Evolutionary conservation across 2,329 filamentous ascomycete genomes (phyloP), one percentile per base, ranked within the genome.

Genomic region (Alternaria panax): DNA sequence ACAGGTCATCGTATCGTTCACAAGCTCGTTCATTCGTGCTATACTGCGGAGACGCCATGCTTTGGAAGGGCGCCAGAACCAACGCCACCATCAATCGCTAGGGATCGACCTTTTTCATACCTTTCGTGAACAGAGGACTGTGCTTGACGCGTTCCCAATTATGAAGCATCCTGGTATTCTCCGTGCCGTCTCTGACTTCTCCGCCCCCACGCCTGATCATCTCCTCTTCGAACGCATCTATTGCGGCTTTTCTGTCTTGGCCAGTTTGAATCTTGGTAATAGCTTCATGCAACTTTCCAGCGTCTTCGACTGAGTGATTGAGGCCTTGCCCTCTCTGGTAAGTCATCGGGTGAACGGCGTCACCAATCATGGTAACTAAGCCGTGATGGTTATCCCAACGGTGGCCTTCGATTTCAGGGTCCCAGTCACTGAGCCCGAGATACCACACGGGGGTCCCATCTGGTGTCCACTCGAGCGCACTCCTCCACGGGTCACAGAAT

Each of bases 271-370:
- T 64, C 36, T 65, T 62, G 11, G 73, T 43, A 18, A 80, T 61
- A 2, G 72, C 66, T 63, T 76, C 69, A 38, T 78, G 70, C 8
- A 84, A 60, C 56, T 79, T 78, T 1, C 72, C 75, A 5, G 78
- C 80, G 59, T 84, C 82, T 1, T 76, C 76, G 9, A 84, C 71
- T 3, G 78, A 78, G 58, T 83, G 81, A 60, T 84, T 84, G n/a
- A 84, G 74, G 0, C 81, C 82, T 66, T 84, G 81, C 0, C 81
- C 82, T 22, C 82, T 77, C 65, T 84, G 77, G 47, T 76, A 78
- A 3, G 77, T 79, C 78, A 81, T 81, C 1, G 76, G 75, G 66
- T 80, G 79, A 46, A 72, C 75, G 2, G 78, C 79, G 60, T 80
- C 79, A 5, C 79, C 79, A 7, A 77, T 67, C 50, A 80, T 65